A percentile compares a stretch with the other conserved stretches of the same genome.
Conservation (phyloP, 192 early-diverging fungal species). For the Coemansia sp. region DNA sequence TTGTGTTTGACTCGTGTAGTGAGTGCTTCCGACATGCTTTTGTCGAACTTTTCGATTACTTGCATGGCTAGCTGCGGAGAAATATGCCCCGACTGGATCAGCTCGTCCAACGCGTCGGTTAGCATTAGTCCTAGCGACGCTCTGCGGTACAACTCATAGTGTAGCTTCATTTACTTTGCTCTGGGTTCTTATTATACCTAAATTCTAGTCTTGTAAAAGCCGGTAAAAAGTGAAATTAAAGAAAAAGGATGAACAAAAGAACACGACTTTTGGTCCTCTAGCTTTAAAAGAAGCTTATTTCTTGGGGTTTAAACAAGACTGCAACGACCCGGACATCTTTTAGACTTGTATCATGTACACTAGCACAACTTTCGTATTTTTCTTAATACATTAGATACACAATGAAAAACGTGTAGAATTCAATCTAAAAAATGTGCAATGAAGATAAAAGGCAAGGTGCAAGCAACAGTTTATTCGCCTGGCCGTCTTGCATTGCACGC, state of each 20-base stretch:
- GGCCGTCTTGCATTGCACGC: conserved; percentile 82
- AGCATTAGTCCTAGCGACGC: conserved; percentile 84
- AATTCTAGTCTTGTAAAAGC: neutral
- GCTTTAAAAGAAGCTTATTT: neutral
- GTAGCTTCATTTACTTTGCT: neutral
- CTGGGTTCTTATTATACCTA: neutral
- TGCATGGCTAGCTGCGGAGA: conserved; percentile 91
- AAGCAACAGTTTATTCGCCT: conserved; percentile 56
- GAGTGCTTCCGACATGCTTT: conserved; percentile 84
- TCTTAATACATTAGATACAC: neutral
- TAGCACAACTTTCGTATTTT: too few species aligned
- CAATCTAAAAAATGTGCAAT: neutral
- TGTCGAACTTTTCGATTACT: conserved; percentile 69
- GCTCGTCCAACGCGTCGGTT: conserved; percentile 93
- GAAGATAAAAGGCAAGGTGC: neutral
- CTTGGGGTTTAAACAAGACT: neutral
- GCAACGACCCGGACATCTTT: too few species aligned
- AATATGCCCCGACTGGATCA: conserved; percentile 82
- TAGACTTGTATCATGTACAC: too few species aligned
- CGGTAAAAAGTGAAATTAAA: neutral
- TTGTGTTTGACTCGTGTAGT: conserved; percentile 72
- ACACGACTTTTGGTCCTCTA: neutral
- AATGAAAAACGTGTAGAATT: neutral
- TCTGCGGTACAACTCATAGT: conserved; percentile 70
- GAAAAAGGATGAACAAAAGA: neutral